Base-by-base conservation (phyloP, 2,329 filamentous ascomycete genomes). In the Colletotrichum sp. region DNA sequence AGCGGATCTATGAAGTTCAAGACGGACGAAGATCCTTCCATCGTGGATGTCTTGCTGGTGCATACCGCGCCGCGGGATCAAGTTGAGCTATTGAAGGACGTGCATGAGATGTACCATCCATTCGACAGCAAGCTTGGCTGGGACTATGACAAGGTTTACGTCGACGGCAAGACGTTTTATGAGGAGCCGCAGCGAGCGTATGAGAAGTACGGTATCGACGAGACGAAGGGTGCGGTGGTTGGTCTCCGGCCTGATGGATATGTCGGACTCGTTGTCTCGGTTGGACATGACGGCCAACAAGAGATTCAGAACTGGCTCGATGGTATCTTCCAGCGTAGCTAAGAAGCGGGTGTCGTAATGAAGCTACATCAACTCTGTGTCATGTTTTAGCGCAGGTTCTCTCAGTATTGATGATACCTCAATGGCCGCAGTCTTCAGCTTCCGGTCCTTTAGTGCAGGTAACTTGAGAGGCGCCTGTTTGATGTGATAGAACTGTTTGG, bases 131-230 rank as follows among this genome's bases (percentile, higher is more conserved):
- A 76, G 70, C 80, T 84, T 0, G 91, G 91, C 0, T 92, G 88
- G 87, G 87, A 90, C 75, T 93, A 92, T 78, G 84, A 87, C 74
- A 90, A 90, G 80, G 85, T 92, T 1, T 91, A 89, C 80, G 89
- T 87, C 1, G 91, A 93, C 77, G 89, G 88, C 59, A 79, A 85
- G 57, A 87, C 85, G 36, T 89, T 91, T 79, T 87, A 91, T 77
- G 88, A 91, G 79, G 88, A 89, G 0, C 83, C 88, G 69, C 89
- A 88, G 0, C 78, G 85, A 13, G 86, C 87, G 0, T 91, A 94
- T 79, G 84, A 89, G 73, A 87, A 86, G 4, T 93, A 92, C 74
- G 93, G 92, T 0, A 85, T 95, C 2, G 87, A 91, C 77, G 21
- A 13, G 14, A 26, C 10, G 18, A 57, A 60, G 59, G 74, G 74